A percentile compares a stretch with the other conserved stretches of the same genome.
These are phyloP conservation scores for Cordyceps fumosorosea DNA, from an alignment of 2,329 filamentous ascomycete genomes.

Conservation along the genomic window DNA sequence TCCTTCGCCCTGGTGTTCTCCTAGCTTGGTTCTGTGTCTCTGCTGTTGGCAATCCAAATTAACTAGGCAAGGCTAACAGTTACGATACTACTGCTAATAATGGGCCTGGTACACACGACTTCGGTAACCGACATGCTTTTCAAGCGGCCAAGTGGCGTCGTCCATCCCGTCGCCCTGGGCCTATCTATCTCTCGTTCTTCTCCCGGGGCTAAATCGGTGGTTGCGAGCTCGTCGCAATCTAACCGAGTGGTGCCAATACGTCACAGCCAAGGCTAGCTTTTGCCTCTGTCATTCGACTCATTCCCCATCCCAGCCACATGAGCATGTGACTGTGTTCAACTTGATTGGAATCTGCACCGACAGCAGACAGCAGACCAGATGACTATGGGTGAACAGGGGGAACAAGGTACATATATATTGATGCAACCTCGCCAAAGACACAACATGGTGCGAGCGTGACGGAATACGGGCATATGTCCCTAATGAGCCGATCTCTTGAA, in stretches of 20 bases:
- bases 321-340: background rate
- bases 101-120: background rate
- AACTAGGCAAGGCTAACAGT: background rate
- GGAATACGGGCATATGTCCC: background rate
- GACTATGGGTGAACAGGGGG: background rate
- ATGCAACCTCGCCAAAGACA: background rate
- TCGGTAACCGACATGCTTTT: background rate
- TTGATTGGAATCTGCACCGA: background rate
- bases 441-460: background rate
- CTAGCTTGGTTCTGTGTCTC: background rate
- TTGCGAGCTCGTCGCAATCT: background rate
- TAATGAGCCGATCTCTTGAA: background rate
- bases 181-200: background rate
- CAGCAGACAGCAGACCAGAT: background rate
- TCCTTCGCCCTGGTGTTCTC: background rate
- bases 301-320: background rate
- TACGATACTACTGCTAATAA: background rate
- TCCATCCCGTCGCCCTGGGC: background rate
- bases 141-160: background rate
- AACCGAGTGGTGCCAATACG: background rate
- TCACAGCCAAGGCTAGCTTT: background rate
- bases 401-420: background rate
- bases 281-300: background rate
- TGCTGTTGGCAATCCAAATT: conserved; percentile 3
- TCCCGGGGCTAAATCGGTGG: background rate